A percentile compares a stretch with the other conserved stretches of the same genome.
Evolutionary conservation across 495 filamentous ascomycete genomes (phyloP).

Genomic region (Hapsidospora chrysogenum): DNA sequence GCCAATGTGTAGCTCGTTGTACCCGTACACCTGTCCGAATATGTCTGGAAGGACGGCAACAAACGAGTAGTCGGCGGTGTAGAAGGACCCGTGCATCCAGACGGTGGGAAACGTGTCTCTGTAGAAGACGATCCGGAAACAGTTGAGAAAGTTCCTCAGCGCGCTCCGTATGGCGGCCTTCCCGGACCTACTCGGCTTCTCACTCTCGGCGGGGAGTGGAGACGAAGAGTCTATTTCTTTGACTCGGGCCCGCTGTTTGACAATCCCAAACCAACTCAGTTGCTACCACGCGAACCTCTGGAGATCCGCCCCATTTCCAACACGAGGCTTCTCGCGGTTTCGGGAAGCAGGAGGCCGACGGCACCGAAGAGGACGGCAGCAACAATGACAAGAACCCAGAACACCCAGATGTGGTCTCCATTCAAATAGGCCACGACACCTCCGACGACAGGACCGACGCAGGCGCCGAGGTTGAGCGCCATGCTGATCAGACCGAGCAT

Average conservation of each 20-base stretch:
- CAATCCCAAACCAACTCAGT: conserved; percentile 5
- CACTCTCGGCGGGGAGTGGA: conserved; percentile 4
- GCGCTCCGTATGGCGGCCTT: too few species aligned
- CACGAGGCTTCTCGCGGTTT: conserved; percentile 25
- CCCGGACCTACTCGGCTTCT: not conserved
- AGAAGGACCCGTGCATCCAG: conserved; percentile 10
- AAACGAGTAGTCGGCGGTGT: conserved; percentile 10
- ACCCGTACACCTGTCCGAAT: conserved; percentile 23
- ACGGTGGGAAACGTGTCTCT: conserved; percentile 8
- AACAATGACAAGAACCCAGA: conserved; percentile 4
- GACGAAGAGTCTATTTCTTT: not conserved
- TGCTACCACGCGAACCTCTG: conserved; percentile 11
- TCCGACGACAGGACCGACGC: conserved; percentile 14
- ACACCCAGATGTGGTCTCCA: conserved; percentile 3
- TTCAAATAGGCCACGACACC: conserved; percentile 5
- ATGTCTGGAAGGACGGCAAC: conserved; percentile 22
- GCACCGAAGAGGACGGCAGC: conserved; percentile 1
- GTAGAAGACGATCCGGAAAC: conserved; percentile 8
- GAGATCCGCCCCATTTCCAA: conserved; percentile 23
- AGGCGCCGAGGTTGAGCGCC: conserved; percentile 8
- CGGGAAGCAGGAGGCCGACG: conserved; percentile 20
- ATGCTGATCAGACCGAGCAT: conserved; percentile 22
- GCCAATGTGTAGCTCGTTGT: conserved; percentile 33
- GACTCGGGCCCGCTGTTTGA: not conserved
- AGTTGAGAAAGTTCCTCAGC: too few species aligned